Evolutionary conservation across 768 basidiomycete species (phyloP).

Genomic region (Hericium coralloides): DNA sequence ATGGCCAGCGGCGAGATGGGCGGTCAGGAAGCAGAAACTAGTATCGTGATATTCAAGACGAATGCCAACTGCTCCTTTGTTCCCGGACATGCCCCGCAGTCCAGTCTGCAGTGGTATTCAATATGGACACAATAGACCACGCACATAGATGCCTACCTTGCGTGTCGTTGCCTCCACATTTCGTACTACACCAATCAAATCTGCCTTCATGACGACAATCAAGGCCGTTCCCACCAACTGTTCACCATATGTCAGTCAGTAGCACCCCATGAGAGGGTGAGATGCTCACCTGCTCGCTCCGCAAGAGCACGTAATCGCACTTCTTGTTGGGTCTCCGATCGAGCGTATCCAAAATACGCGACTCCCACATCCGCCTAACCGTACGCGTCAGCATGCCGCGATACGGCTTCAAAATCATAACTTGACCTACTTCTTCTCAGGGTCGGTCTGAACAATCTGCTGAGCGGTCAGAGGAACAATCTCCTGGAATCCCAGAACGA

Average conservation of each 20-base stretch:
- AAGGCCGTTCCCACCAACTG: conserved; percentile 94
- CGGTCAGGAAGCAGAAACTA: conserved; percentile 90
- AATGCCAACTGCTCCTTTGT: conserved; percentile 94
- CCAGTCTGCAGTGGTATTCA: conserved; percentile 48
- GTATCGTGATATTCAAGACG: conserved; percentile 88
- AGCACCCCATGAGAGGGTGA: not conserved
- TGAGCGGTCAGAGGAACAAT: conserved; percentile 97
- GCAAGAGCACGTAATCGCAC: conserved; percentile 71
- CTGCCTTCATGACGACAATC: conserved; percentile 73
- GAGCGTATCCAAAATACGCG: conserved; percentile 69
- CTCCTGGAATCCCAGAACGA: conserved; percentile 91
- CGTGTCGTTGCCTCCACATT: conserved; percentile 89
- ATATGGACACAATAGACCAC: no score
- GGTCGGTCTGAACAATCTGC: conserved; percentile 93
- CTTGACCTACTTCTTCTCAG: conserved; percentile 65
- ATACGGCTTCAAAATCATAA: not conserved
- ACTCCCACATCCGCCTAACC: conserved; percentile 78
- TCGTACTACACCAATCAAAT: conserved; percentile 69
- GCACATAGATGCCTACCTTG: conserved; percentile 47
- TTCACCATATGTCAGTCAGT: conserved; percentile 1
- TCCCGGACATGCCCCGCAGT: conserved; percentile 88
- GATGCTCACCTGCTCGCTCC: conserved; percentile 77
- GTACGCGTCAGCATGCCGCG: not conserved
- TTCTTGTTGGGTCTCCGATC: conserved; percentile 60
- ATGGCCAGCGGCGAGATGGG: conserved; percentile 96